Percentiles rank a stretch among this genome's conserved stretches.
Conservation (phyloP, 2,329 filamentous ascomycete genomes). For the Fusarium agapanthi region DNA sequence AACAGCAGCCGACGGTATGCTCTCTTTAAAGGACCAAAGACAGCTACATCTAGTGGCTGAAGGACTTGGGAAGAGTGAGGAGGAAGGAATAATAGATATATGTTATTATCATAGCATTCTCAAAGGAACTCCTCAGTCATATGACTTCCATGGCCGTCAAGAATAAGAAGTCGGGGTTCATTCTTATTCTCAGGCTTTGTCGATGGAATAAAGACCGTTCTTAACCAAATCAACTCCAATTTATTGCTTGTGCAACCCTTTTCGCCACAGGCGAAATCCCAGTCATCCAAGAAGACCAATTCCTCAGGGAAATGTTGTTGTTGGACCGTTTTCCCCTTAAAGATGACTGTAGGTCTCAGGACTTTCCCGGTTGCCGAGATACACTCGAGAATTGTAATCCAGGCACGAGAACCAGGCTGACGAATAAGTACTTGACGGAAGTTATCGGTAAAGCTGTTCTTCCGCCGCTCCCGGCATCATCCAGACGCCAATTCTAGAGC, state of each 20-base stretch:
- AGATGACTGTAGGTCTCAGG: not conserved
- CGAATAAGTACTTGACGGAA: not conserved
- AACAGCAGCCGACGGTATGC: not conserved
- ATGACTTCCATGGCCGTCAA: not conserved
- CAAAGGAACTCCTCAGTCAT: not conserved
- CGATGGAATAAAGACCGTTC: not conserved
- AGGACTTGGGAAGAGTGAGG: not conserved
- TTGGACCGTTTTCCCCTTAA: not conserved
- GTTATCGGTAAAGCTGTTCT: not conserved
- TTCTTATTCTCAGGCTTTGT: not conserved
- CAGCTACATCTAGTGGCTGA: not conserved
- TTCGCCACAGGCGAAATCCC: not conserved
- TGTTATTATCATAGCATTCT: not conserved
- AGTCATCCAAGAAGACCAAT: not conserved
- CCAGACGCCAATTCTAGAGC: not conserved
- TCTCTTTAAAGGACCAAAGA: not conserved
- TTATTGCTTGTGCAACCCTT: not conserved
- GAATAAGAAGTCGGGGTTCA: not conserved
- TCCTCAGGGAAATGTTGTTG: not conserved
- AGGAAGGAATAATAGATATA: not conserved
- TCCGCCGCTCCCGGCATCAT: not conserved
- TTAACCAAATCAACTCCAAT: not conserved
- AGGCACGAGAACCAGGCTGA: not conserved
- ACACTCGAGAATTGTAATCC: not conserved
- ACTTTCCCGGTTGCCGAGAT: not conserved